Evolutionary conservation across 2,329 filamentous ascomycete genomes (phyloP).

Genomic region (Fusarium nematophilum): DNA sequence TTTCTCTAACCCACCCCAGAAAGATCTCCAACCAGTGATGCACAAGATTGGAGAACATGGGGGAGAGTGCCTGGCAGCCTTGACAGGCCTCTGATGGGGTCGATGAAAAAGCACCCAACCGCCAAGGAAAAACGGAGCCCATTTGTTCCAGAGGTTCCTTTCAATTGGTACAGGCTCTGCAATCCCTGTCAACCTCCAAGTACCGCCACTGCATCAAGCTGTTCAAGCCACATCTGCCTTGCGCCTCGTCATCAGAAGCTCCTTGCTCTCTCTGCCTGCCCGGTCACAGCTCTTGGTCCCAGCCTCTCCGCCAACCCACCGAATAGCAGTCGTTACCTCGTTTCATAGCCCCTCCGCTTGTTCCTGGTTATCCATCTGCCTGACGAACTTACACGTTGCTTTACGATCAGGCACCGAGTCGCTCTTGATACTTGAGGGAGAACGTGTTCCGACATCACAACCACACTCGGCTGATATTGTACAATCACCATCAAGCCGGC

Average conservation of each 20-base stretch:
- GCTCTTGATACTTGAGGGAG: neutral
- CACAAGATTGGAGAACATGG: conserved; percentile 28
- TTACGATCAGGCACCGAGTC: neutral
- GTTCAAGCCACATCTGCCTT: conserved; percentile 28
- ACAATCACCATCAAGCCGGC: conserved; percentile 1
- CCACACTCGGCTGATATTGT: neutral
- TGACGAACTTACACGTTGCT: neutral
- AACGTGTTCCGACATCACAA: neutral
- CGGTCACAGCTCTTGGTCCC: conserved; percentile 17
- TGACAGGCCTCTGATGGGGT: conserved; percentile 25
- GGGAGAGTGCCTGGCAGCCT: conserved; percentile 23
- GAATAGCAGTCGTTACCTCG: conserved; percentile 18
- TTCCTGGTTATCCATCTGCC: neutral
- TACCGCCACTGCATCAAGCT: conserved; percentile 22
- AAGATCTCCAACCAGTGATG: conserved; percentile 29
- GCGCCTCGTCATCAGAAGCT: conserved; percentile 21
- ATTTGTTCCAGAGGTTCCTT: conserved; percentile 6
- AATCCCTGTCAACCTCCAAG: conserved; percentile 21
- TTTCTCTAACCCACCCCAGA: conserved; percentile 13
- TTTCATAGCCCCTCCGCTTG: neutral
- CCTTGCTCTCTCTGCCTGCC: conserved; percentile 15
- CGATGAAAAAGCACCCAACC: conserved; percentile 22
- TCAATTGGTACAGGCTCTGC: conserved; percentile 8
- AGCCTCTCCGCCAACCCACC: conserved; percentile 17
- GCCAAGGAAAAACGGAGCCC: conserved; percentile 22